Evolutionary conservation across 2,329 filamentous ascomycete genomes (phyloP).

Genomic region (Thermoascus crustaceus): DNA sequence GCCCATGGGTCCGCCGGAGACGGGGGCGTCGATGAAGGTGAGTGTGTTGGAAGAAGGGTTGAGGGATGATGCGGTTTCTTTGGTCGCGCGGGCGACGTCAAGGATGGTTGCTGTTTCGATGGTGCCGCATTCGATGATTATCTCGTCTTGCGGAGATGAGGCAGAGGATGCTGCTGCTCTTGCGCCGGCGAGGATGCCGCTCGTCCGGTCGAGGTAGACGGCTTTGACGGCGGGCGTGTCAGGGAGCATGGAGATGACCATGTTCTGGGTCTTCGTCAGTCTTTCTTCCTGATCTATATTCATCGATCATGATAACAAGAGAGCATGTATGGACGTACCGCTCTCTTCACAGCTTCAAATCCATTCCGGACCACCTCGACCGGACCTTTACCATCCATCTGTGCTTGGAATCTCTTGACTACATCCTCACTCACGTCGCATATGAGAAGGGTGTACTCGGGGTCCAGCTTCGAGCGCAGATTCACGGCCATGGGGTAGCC

Average conservation of each 20-base stretch:
- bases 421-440: conserved; percentile 33
- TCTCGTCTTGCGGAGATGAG: conserved; percentile 30
- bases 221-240: conserved; percentile 42
- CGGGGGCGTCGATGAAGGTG: conserved; percentile 43
- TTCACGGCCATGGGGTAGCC: conserved; percentile 37
- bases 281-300: neutral
- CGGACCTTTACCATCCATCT: conserved; percentile 27
- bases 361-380: conserved; percentile 30
- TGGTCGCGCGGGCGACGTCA: conserved; percentile 30
- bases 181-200: conserved; percentile 27
- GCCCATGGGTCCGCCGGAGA: conserved; percentile 44
- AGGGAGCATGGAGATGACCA: conserved; percentile 45
- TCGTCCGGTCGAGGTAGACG: conserved; percentile 40
- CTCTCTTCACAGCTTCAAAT: conserved; percentile 30
- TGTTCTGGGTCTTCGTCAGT: conserved; percentile 23
- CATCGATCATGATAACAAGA: no score
- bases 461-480: conserved; percentile 27
- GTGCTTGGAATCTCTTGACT: conserved; percentile 28
- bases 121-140: conserved; percentile 45
- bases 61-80: conserved; percentile 11
- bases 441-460: conserved; percentile 25
- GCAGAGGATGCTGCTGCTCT: conserved; percentile 28
- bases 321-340: conserved; percentile 15
- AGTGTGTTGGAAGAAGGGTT: conserved; percentile 17
- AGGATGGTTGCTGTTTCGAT: conserved; percentile 45